These are phyloP conservation scores for Candida qinlingensis DNA, from an alignment of 805 yeast species.

Conservation along the genomic window DNA sequence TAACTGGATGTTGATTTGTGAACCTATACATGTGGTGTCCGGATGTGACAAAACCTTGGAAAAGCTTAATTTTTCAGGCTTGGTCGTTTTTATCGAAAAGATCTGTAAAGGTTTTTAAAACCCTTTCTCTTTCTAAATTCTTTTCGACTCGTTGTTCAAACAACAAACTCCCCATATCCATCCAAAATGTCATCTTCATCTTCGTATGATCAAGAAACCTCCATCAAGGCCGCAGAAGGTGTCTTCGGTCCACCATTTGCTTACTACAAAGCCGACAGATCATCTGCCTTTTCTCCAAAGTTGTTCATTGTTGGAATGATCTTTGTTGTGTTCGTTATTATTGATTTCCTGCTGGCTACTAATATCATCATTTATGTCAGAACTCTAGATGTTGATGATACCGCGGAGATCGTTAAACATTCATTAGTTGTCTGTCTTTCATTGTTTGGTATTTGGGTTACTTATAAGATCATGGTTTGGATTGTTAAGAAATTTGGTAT, in stretches of 20 bases:
- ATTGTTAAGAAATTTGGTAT: slow-evolving; percentile 16
- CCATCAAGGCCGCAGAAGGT: slow-evolving; percentile 9
- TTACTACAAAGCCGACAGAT: slow-evolving; percentile 15
- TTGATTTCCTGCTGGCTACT: slow-evolving; percentile 30
- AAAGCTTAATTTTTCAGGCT: not conserved
- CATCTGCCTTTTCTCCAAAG: slow-evolving; percentile 17
- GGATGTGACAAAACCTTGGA: slow-evolving; percentile 2
- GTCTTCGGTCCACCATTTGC: slow-evolving; percentile 25
- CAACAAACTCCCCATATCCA: not conserved
- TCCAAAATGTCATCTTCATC: not conserved
- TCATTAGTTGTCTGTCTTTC: slow-evolving; percentile 14
- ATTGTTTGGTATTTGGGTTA: slow-evolving; percentile 15
- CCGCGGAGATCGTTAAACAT: slow-evolving; percentile 15
- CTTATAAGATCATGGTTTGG: slow-evolving; percentile 19
- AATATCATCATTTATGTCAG: slow-evolving; percentile 30
- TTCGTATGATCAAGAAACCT: not conserved
- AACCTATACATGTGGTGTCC: not conserved
- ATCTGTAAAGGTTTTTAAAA: not conserved
- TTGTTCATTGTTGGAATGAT: slow-evolving; percentile 24
- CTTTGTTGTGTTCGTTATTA: slow-evolving; percentile 22
- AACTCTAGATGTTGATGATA: slow-evolving; percentile 25
- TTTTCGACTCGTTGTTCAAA: not conserved
- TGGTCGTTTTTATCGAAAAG: slow-evolving; percentile 6
- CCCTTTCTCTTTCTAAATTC: not conserved
- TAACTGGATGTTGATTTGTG: too few relatives aligned